Evolutionary conservation across 257 asterid species (phyloP).

Genomic region (Solanum clarkiae): DNA sequence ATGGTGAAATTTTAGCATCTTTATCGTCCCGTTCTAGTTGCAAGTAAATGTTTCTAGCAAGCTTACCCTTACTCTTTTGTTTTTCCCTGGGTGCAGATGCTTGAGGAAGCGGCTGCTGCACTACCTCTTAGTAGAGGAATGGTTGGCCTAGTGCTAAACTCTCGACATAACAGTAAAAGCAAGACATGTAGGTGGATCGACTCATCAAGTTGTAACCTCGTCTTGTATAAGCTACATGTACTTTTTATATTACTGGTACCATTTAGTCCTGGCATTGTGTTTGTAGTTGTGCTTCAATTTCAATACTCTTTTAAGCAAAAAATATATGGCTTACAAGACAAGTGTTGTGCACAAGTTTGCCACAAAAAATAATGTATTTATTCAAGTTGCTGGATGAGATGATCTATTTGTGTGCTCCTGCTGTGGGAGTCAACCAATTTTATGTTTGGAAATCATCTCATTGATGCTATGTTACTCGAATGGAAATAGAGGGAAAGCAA

Average conservation of each 20-base stretch:
- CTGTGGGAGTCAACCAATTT: not conserved
- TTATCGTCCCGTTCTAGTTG: not conserved
- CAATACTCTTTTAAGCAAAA: not conserved
- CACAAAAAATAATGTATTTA: not conserved
- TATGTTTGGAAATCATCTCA: not conserved
- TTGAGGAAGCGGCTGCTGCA: not conserved
- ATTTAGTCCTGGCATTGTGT: not conserved
- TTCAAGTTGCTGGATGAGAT: not conserved
- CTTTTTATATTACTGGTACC: not conserved
- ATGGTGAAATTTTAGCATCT: constrained; percentile 34
- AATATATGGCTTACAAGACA: not conserved
- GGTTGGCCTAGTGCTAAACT: not conserved
- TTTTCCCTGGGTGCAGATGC: not conserved
- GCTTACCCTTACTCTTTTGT: not conserved
- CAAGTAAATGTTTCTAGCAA: not conserved
- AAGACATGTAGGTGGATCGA: not conserved
- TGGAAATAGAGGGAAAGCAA: too few relatives aligned
- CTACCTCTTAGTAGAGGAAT: not conserved
- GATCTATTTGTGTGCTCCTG: not conserved
- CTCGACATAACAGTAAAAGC: not conserved
- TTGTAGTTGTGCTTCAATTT: not conserved
- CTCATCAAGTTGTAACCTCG: not conserved
- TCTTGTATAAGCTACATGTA: not conserved
- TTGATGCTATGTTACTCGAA: not conserved
- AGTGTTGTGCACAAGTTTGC: not conserved